Percentiles rank a stretch among this genome's conserved stretches.
These are phyloP conservation scores for Kazachstania sp. DNA, from an alignment of 1,139 yeast species.

Conservation along the genomic window DNA sequence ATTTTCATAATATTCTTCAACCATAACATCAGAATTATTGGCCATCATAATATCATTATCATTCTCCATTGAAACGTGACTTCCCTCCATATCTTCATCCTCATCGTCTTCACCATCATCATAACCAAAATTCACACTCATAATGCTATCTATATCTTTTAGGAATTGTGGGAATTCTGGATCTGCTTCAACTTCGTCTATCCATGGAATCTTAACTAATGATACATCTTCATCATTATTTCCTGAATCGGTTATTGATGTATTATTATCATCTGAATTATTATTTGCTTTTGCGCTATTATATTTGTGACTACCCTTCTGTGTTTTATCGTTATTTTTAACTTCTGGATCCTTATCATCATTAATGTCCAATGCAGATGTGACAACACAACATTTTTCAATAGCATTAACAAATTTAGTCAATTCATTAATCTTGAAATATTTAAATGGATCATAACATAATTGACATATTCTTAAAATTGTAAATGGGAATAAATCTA, in stretches of 20 bases:
- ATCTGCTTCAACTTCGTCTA: constrained; percentile 24
- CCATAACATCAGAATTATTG: constrained; percentile 12
- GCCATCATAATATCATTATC: constrained; percentile 6
- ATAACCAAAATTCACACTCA: constrained; percentile 26
- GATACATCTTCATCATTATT: constrained; percentile 27
- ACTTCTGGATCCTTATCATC: neutral
- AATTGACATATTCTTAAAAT: constrained; percentile 28
- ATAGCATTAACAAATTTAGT: constrained; percentile 26
- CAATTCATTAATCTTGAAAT: constrained; percentile 22
- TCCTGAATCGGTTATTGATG: neutral
- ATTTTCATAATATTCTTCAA: constrained; percentile 24
- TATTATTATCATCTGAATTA: no score
- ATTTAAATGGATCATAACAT: constrained; percentile 29
- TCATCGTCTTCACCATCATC: constrained; percentile 28
- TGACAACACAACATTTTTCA: constrained; percentile 22
- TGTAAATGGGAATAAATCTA: constrained; percentile 25
- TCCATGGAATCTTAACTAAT: constrained; percentile 41
- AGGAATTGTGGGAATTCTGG: constrained; percentile 20
- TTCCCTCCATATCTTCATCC: constrained; percentile 14
- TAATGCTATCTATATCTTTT: constrained; percentile 28
- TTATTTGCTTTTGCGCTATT: constrained; percentile 5
- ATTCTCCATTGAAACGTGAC: constrained; percentile 4
- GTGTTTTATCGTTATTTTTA: constrained; percentile 1
- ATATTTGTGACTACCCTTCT: constrained; percentile 4
- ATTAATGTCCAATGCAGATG: neutral